These are phyloP conservation scores for Jatropha curcas DNA, from an alignment of 345 rosid genomes.

Conservation along the genomic window DNA sequence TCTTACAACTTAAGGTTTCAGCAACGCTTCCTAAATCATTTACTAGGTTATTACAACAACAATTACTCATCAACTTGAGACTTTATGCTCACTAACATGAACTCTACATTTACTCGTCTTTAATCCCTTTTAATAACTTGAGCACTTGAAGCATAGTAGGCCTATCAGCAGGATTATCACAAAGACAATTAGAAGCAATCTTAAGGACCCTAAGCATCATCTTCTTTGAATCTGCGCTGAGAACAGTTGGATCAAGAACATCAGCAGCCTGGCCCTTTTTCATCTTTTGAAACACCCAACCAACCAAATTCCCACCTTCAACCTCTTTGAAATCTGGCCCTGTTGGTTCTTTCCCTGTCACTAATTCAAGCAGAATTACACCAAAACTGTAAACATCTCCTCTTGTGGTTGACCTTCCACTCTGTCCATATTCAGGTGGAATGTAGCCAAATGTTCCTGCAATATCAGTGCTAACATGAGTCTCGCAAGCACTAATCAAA, in stretches of 20 bases:
- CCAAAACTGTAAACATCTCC: slow-evolving; percentile 97
- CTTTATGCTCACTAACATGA: neutral
- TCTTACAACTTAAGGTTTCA: slow-evolving; percentile 1
- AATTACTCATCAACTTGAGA: neutral
- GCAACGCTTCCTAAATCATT: slow-evolving; percentile 11
- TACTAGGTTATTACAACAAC: slow-evolving; percentile 22
- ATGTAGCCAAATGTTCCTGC: slow-evolving; percentile 90
- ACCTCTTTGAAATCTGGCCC: slow-evolving; percentile 92
- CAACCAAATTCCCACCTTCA: slow-evolving; percentile 91
- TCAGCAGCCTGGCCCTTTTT: slow-evolving; percentile 61
- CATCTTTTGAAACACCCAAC: slow-evolving; percentile 78
- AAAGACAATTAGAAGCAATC: slow-evolving; percentile 60
- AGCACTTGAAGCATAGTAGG: slow-evolving; percentile 71
- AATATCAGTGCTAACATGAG: slow-evolving; percentile 81
- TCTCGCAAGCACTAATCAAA: slow-evolving; percentile 87
- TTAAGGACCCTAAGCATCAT: slow-evolving; percentile 67
- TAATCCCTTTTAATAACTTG: slow-evolving; percentile 55
- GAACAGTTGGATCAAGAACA: slow-evolving; percentile 62
- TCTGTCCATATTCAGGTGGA: slow-evolving; percentile 95
- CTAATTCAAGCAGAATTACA: slow-evolving; percentile 79
- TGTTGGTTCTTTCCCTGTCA: slow-evolving; percentile 89
- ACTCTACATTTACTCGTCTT: slow-evolving; percentile 20
- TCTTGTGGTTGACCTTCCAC: slow-evolving; percentile 65
- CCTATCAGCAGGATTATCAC: slow-evolving; percentile 70
- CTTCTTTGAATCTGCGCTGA: slow-evolving; percentile 45